Base-by-base conservation (phyloP, 2,329 filamentous ascomycete genomes). In the Penicillium sp. region DNA sequence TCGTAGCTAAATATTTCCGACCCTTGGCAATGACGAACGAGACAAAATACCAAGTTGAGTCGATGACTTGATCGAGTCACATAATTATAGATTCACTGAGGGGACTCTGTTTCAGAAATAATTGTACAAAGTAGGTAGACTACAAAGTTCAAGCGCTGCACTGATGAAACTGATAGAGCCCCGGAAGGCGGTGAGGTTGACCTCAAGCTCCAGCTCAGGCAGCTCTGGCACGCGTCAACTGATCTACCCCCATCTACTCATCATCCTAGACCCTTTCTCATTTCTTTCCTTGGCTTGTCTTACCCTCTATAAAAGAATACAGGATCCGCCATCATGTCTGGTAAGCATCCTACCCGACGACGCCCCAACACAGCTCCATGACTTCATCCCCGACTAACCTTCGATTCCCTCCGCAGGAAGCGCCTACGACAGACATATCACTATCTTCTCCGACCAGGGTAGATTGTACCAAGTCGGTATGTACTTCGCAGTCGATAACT, bases 401-500 rank as follows among this genome's bases (percentile, higher is more conserved):
- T 49, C 40, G 55, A 50, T 35, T 57, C 53, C 62, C 49, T 56
- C 56, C 56, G 59, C 65, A 89, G 86, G 86, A 74, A 87, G 84
- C 76, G 86, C 88, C 69, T 97, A 95, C 77, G 93, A 99, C 77
- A 84, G 93, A 80, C 93, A 99, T 77, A 99, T 99, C 68, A 99
- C 93, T 71, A 97, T 99, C 80, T 99, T 99, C 79, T 96, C 93
- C 55, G 93, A 99, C 74, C 91, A 96, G 77, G 93, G 93, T 68
- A 86, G 93, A 72, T 80, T 99, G 72, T 99, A 97, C 74, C 93
- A 99, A 96, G 93, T 99, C 74, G 93, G 93, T 97, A 64, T 51
- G 67, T 64, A 44, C 4, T 33, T 1, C 16, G 18, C 14, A 47
- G 12, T 46, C 31, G 31, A 37, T 43, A 27, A 37, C n/a, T 39